Evolutionary conservation across 2,329 filamentous ascomycete species (phyloP).

Genomic region (Aspergillus puulaauensis): DNA sequence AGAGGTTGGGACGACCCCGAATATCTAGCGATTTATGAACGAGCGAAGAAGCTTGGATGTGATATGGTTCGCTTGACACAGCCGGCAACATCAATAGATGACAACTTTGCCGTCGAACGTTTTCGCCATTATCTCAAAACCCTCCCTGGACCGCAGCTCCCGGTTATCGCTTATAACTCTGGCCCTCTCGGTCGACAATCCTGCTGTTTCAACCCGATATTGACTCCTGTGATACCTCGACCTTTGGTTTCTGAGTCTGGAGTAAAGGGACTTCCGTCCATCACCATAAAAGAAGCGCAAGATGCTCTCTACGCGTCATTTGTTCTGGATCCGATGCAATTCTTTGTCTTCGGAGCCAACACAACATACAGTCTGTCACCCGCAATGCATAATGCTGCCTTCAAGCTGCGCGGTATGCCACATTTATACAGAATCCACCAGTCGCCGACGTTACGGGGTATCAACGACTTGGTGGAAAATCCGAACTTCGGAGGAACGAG

Average conservation of each 20-base stretch:
- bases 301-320: constrained; percentile 66
- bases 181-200: constrained; percentile 64
- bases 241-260: constrained; percentile 46
- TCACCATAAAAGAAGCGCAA: constrained; percentile 65
- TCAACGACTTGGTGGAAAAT: constrained; percentile 65
- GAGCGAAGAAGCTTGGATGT: constrained; percentile 58
- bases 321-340: constrained; percentile 66
- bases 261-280: constrained; percentile 45
- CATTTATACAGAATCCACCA: constrained; percentile 67
- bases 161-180: constrained; percentile 65
- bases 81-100: constrained; percentile 56
- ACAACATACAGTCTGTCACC: constrained; percentile 73
- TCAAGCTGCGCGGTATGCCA: constrained; percentile 65
- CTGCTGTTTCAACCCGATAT: constrained; percentile 63
- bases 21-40: constrained; percentile 59
- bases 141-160: constrained; percentile 46
- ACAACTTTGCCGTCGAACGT: constrained; percentile 61
- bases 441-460: constrained; percentile 59
- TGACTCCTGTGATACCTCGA: constrained; percentile 61
- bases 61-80: constrained; percentile 63
- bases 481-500: constrained; percentile 70
- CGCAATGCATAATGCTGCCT: constrained; percentile 73
- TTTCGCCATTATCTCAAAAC: constrained; percentile 53
- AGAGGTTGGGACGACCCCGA: constrained; percentile 57
- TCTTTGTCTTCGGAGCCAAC: constrained; percentile 72